phyloP scores from a whole-genome alignment of 805 yeast genomes.

The Zygosaccharomyces bailii region DNA sequence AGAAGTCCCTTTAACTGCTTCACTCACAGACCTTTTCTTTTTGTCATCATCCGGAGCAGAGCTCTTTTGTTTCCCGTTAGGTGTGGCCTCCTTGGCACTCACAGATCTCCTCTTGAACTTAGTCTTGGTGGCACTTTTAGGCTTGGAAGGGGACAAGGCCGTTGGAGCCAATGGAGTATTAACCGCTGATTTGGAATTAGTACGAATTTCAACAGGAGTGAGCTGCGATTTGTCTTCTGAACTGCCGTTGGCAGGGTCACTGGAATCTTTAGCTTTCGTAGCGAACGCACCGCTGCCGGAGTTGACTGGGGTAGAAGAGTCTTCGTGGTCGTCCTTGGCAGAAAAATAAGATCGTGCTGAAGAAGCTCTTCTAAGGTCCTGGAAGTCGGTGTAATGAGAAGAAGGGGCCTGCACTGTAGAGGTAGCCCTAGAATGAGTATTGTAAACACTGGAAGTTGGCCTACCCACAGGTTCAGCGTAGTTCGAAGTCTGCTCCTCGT shows the following conservation, averaged over 20 bases:
- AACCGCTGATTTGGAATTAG: constrained; percentile 8
- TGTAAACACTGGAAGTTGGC: constrained; percentile 43
- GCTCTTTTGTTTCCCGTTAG: constrained; percentile 36
- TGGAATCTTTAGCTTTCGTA: constrained; percentile 11
- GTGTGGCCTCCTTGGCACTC: constrained; percentile 40
- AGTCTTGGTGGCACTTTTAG: constrained; percentile 16
- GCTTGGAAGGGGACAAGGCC: constrained; percentile 12
- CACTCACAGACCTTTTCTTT: constrained; percentile 46
- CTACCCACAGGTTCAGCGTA: constrained; percentile 29
- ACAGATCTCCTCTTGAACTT: constrained; percentile 47
- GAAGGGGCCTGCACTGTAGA: constrained; percentile 19
- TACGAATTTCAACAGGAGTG: constrained; percentile 16
- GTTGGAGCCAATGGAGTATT: constrained; percentile 8
- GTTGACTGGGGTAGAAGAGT: constrained; percentile 17
- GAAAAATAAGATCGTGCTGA: constrained; percentile 53
- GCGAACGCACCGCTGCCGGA: neutral
- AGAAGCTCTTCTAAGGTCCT: constrained; percentile 55
- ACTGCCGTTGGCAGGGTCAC: constrained; percentile 26
- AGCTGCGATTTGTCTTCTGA: constrained; percentile 21
- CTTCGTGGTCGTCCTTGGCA: constrained; percentile 23
- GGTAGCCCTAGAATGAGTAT: constrained; percentile 25
- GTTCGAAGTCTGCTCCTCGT: constrained; percentile 9
- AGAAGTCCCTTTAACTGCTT: constrained; percentile 49
- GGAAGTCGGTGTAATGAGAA: constrained; percentile 26
- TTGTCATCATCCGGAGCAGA: constrained; percentile 22